These are phyloP conservation scores for Dendrocalamus sinicus DNA, from an alignment of 176 grass and related monocot species.

Conservation along the genomic window DNA sequence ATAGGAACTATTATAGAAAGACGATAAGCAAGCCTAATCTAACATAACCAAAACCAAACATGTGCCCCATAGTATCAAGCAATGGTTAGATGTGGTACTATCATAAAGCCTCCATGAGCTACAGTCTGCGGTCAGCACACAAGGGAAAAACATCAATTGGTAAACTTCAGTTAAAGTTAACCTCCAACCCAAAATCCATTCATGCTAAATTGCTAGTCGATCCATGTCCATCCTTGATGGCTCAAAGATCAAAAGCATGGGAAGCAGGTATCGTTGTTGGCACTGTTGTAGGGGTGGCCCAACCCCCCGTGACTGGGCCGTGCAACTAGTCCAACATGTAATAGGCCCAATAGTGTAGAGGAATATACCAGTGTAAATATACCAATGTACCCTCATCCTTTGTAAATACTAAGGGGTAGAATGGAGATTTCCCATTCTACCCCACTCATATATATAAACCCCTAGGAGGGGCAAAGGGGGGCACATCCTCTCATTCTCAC, in stretches of 20 bases:
- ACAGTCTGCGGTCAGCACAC: neutral
- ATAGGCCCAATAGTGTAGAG: no score
- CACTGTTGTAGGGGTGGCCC: no score
- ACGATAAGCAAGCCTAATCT: neutral
- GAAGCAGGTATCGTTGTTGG: neutral
- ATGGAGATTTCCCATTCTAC: no score
- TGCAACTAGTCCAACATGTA: no score
- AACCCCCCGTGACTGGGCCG: no score
- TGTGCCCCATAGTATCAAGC: neutral
- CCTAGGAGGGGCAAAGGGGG: no score
- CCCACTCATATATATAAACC: no score
- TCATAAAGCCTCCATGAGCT: neutral
- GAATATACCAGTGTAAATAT: no score
- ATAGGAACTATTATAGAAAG: neutral
- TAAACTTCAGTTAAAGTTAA: neutral
- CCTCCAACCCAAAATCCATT: neutral
- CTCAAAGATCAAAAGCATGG: neutral
- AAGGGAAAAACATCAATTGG: neutral
- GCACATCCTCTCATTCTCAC: no score
- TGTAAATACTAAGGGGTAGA: no score
- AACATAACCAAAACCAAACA: neutral
- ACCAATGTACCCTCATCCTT: no score
- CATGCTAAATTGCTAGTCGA: neutral
- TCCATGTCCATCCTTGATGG: neutral
- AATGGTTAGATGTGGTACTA: neutral